phyloP scores from a whole-genome alignment of 768 basidiomycete species.

The Rhizopogon vinicolor region DNA sequence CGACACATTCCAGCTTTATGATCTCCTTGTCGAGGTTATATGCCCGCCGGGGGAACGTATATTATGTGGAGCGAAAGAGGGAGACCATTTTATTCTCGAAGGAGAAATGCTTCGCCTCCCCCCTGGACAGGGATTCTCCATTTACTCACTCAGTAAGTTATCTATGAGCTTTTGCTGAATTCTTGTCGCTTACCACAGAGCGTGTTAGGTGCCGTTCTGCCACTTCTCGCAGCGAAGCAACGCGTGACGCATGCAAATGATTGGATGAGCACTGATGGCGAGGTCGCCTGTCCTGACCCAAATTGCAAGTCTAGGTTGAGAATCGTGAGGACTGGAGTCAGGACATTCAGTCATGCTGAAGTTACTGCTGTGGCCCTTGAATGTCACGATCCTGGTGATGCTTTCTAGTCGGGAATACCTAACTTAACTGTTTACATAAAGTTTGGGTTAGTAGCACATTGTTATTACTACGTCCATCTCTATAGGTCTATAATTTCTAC shows the following conservation, averaged over 20 bases:
- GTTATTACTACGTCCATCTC: no score
- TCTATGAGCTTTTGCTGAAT: not conserved
- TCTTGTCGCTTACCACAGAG: not conserved
- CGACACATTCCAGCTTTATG: constrained; percentile 57
- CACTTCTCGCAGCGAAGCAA: constrained; percentile 67
- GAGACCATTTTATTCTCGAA: constrained; percentile 57
- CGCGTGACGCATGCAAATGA: constrained; percentile 49
- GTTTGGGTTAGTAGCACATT: not conserved
- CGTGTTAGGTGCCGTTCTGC: constrained; percentile 51
- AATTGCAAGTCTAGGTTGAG: constrained; percentile 53
- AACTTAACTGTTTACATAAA: no score
- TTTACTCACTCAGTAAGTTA: constrained; percentile 55
- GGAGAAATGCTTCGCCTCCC: constrained; percentile 65
- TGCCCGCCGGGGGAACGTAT: constrained; percentile 54
- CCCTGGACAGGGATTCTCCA: constrained; percentile 59
- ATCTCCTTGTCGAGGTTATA: constrained; percentile 58
- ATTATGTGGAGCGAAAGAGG: constrained; percentile 59
- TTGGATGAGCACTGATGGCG: constrained; percentile 66
- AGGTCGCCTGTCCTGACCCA: constrained; percentile 66
- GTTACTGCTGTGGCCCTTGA: constrained; percentile 44
- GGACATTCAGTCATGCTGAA: constrained; percentile 52
- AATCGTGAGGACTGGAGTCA: constrained; percentile 44
- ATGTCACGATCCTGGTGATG: not conserved
- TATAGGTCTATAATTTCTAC: no score
- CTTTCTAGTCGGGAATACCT: no score